Base-by-base conservation (phyloP, 139 green algal genomes). In the Chlamydomonas urium region DNA sequence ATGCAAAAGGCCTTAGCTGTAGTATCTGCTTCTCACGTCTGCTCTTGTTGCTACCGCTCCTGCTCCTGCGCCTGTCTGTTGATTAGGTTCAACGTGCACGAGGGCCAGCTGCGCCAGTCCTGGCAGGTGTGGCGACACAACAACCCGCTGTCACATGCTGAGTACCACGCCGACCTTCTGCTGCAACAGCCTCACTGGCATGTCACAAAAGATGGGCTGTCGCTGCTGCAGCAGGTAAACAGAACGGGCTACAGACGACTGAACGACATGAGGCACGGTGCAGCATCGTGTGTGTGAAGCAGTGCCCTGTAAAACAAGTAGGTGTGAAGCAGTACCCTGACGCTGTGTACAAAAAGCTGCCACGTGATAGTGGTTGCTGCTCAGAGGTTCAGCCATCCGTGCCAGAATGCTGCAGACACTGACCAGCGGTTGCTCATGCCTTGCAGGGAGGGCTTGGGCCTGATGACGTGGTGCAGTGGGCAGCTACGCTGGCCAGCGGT, bases 41-140 rank as follows among this genome's bases (percentile, higher is more conserved):
- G 45, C 21, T 21, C 17, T 56, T 56, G n/a, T n/a, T n/a, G n/a
- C n/a, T n/a, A n/a, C n/a, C n/a, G n/a, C n/a, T n/a, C n/a, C 28
- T 28, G 8, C 5, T 4, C 3, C 1, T 8, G 2, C 1, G 3
- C 56, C 0, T 35, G 24, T 10, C 14, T 47, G 21, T 34, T 31
- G 10, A 65, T 28, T 5, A 71, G 37, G 63, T 56, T 71, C 34
- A 23, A 36, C 6, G 38, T 57, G 23, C 4, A 58, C 26, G 32
- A 65, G 19, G 48, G 53, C 36, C 74, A 80, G 38, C 75, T 84
- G 69, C 35, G 45, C 5, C 77, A 81, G 73, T 31, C 24, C 10
- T 65, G 81, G 38, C 65, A 50, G 8, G 48, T 84, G 53, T 87
- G 81, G 81, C 47, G 47, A 14, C 68, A 83, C 68, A 87, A 82